A percentile compares a stretch with the other conserved stretches of the same genome.
Evolutionary conservation across 345 rosid species (phyloP).

Genomic region (Bruguiera parviflora): DNA sequence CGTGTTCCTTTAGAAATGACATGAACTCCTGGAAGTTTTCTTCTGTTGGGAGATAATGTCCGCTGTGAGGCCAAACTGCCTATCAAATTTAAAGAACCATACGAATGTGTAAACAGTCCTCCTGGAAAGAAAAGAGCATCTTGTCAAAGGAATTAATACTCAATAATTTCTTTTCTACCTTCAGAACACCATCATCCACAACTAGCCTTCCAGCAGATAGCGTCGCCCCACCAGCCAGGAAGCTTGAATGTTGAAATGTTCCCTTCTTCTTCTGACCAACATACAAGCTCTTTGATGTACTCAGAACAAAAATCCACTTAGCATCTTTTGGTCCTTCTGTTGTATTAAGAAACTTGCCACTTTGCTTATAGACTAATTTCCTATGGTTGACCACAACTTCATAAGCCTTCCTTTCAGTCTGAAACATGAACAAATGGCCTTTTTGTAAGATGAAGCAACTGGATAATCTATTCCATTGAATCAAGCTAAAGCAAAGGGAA

Average conservation of each 20-base stretch:
- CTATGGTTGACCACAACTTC: conserved; percentile 58
- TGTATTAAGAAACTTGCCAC: conserved; percentile 56
- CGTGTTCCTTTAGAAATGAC: conserved; percentile 59
- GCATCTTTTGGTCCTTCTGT: conserved; percentile 49
- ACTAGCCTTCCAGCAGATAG: conserved; percentile 81
- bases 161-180: conserved; percentile 36
- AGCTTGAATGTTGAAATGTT: conserved; percentile 88
- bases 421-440: conserved; percentile 8
- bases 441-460: not conserved
- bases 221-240: conserved; percentile 90
- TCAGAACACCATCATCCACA: conserved; percentile 57
- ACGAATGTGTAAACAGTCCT: not conserved
- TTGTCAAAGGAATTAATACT: not conserved
- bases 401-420: conserved; percentile 65
- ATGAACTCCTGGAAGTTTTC: conserved; percentile 78
- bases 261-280: conserved; percentile 75
- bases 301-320: conserved; percentile 90
- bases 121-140: not conserved
- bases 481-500: not conserved
- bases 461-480: not conserved
- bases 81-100: conserved; percentile 20
- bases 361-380: conserved; percentile 50
- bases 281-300: conserved; percentile 63
- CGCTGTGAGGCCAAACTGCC: conserved; percentile 97
- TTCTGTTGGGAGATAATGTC: conserved; percentile 93